Evolutionary conservation across 352 stramenopile genomes (phyloP), one percentile per base, ranked within the genome.

Genomic region (Phytophthora pinifolia): DNA sequence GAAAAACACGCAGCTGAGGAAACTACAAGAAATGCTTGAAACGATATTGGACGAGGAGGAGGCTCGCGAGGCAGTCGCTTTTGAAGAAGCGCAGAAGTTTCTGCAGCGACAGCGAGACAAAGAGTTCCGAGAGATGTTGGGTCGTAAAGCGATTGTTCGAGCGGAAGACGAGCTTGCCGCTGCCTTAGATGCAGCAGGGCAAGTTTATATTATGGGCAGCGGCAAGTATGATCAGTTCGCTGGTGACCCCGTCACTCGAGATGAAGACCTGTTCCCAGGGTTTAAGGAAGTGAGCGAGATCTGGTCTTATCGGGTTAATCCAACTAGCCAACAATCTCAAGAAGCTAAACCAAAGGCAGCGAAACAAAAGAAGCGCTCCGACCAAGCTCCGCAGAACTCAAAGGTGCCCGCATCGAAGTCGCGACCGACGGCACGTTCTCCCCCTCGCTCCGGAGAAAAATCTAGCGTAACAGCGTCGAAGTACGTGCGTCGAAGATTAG

Each of bases 201-300:
- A 97, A 59, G 89, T 98, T 10, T 98, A 98, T 55, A 70, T 98
- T 10, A 88, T 98, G 39, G 94, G 94, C 0, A 75, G 71, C 2
- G 92, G 92, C 9, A 83, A 79, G 48, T 82, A 86, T 42, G 38
- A 78, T 8, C 88, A 98, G 62, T 98, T 98, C 70, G 45, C 47
- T 17, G 77, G 78, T 13, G 64, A 80, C 1, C 57, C 75, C 0
- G 67, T 84, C 1, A 59, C 70, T 9, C 62, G 70, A 12, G 73
- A 88, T 41, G 78, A 87, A 49, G 55, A 71, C 9, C 46, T 83
- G 13, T 89, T 88, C 33, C 78, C 82, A 15, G 76, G 78, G 1
- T 92, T 85, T 38, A 71, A 68, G 2, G 68, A 62, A 3, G 83
- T 92, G 29, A 86, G 76, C 12, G 67, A 78, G 20, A 74, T 91